Conservation (phyloP, 2,329 filamentous ascomycete genomes). For the Diaporthe batatas region DNA sequence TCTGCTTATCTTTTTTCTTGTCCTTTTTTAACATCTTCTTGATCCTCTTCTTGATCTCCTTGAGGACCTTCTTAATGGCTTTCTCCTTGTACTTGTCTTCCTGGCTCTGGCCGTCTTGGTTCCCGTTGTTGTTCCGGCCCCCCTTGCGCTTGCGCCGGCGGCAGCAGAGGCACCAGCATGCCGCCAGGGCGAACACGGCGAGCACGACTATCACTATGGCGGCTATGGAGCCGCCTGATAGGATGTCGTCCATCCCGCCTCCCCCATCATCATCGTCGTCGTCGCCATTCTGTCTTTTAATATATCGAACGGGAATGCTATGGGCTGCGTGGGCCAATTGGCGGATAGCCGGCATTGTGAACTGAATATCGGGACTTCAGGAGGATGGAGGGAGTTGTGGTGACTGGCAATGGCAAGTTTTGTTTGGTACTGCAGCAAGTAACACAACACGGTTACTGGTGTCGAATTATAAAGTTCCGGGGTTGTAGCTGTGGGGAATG, state of each 20-base stretch:
- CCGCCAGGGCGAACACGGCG: conserved; percentile 1
- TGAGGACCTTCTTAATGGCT: neutral
- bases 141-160: conserved; percentile 4
- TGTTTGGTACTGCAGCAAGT: too few species aligned
- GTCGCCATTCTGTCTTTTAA: neutral
- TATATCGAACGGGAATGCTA: neutral
- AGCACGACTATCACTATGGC: conserved; percentile 17
- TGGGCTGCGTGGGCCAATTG: neutral
- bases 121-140: neutral
- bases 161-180: conserved; percentile 21
- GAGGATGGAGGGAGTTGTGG: neutral
- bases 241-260: conserved; percentile 8
- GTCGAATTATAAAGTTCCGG: neutral
- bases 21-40: conserved; percentile 25
- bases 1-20: conserved; percentile 9
- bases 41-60: conserved; percentile 14
- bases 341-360: conserved; percentile 14
- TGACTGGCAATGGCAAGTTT: neutral
- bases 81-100: conserved; percentile 14
- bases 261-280: conserved; percentile 14
- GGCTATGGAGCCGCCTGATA: conserved; percentile 21
- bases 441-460: neutral
- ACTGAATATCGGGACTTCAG: neutral
- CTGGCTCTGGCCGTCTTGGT: conserved; percentile 17
- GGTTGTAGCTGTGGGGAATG: neutral